phyloP scores from a whole-genome alignment of 257 asterid species.

The Apocynum venetum region DNA sequence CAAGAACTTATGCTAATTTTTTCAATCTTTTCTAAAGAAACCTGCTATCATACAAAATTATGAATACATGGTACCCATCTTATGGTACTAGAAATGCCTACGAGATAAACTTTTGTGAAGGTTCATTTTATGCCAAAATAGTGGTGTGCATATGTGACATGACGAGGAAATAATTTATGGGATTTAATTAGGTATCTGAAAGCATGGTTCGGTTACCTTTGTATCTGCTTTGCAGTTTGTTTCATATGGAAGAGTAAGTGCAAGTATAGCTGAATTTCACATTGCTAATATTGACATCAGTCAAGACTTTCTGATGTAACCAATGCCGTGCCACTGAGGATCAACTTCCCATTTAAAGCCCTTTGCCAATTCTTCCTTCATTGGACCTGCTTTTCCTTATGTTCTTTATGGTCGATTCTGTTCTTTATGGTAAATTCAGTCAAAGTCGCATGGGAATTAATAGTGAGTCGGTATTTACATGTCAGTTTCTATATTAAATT shows the following conservation, averaged over 20 bases:
- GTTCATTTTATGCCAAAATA: not conserved
- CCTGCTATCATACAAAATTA: not conserved
- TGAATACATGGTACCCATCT: not conserved
- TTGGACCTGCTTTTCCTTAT: not conserved
- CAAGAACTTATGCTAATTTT: not conserved
- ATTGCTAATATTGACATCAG: not conserved
- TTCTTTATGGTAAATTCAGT: not conserved
- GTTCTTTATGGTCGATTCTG: not conserved
- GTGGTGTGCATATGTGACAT: not conserved
- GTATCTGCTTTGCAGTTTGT: not conserved
- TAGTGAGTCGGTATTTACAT: not conserved
- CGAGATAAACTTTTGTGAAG: not conserved
- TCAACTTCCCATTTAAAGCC: not conserved
- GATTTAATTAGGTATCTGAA: not conserved
- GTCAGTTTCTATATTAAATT: constrained; percentile 6
- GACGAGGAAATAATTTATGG: not conserved
- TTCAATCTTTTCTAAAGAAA: not conserved
- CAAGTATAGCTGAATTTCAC: not conserved
- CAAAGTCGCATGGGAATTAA: not conserved
- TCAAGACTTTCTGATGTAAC: not conserved
- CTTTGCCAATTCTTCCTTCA: not conserved
- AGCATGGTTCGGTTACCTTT: not conserved
- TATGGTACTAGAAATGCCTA: not conserved
- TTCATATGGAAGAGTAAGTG: not conserved
- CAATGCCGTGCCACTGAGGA: not conserved